Evolutionary conservation across 2,329 filamentous ascomycete genomes (phyloP), one percentile per base, ranked within the genome.

Genomic region (Anthostomella pinea): DNA sequence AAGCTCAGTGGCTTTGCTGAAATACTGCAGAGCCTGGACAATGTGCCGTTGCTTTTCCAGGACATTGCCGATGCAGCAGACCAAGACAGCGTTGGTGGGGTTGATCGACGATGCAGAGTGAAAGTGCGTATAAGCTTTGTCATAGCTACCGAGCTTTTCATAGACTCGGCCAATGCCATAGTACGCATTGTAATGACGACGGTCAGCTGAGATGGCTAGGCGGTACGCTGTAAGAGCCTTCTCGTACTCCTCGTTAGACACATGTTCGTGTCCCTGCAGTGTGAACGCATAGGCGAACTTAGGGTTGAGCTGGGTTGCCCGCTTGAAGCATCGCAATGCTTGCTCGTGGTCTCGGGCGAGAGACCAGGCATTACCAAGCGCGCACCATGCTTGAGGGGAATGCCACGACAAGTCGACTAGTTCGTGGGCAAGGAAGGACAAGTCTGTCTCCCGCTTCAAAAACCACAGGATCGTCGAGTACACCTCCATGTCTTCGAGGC

Each of bases 391-490:
- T 62, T 98, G 85, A 2, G 93, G 91, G 0, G 90, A 91, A 47
- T 93, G 74, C 67, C 90, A 93, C 41, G 89, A 86, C 11, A 85
- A 72, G 48, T 96, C 91, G 33, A 95, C 77, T 25, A 97, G 73
- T 54, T 94, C 87, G 56, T 97, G 91, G 0, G 91, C 88, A 18
- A 98, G 73, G 63, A 93, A 95, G 1, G 91, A 90, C 15, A 98
- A 73, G 43, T 96, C 87, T 0, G 89, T 86, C 57, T 96, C 91
- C 46, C 86, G 83, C 63, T 95, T 95, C 45, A 96, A 69, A 62
- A 96, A 90, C 93, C 94, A 98, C n/a, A 98, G 74, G n/a, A 95
- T 84, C 1, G 93, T 98, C 10, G 91, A 97, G 65, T 95, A 98
- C 22, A 97, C 83, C 59, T 98, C 93, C 90, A 97, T 96, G 56